Evolutionary conservation across 179 eudicot genomes (phyloP).

Genomic region (Silene coronaria): DNA sequence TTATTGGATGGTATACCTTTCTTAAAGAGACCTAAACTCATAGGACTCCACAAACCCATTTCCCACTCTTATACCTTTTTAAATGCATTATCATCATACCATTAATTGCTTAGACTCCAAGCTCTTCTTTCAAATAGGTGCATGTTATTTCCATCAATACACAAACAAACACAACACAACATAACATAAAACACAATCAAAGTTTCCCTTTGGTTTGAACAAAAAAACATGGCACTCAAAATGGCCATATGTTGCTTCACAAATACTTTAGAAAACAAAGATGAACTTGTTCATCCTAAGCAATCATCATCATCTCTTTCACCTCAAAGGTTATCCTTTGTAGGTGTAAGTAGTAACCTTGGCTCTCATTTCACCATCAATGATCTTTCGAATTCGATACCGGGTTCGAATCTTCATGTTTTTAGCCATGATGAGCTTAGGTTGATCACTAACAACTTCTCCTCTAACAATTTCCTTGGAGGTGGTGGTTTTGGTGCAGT

Average conservation of each 20-base stretch:
- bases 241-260: slow-evolving; percentile 33
- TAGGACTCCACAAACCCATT: slow-evolving; percentile 28
- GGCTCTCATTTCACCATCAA: slow-evolving; percentile 24
- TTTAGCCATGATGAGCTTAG: slow-evolving; percentile 64
- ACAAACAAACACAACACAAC: neutral
- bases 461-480: slow-evolving; percentile 54
- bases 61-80: slow-evolving; percentile 15
- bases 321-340: slow-evolving; percentile 22
- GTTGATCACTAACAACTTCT: slow-evolving; percentile 56
- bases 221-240: slow-evolving; percentile 28
- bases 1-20: slow-evolving; percentile 13
- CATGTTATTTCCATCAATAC: slow-evolving; percentile 19
- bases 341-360: slow-evolving; percentile 21
- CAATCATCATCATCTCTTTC: slow-evolving; percentile 25
- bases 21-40: slow-evolving; percentile 20
- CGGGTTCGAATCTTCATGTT: slow-evolving; percentile 56
- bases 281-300: slow-evolving; percentile 33
- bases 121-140: slow-evolving; percentile 24
- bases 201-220: neutral
- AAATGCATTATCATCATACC: slow-evolving; percentile 21
- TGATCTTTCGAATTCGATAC: slow-evolving; percentile 52
- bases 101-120: slow-evolving; percentile 25
- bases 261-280: slow-evolving; percentile 20
- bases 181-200: neutral
- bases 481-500: slow-evolving; percentile 96